Evolutionary conservation across 2,329 filamentous ascomycete genomes (phyloP).

Genomic region (Sodiomyces alkalinus): DNA sequence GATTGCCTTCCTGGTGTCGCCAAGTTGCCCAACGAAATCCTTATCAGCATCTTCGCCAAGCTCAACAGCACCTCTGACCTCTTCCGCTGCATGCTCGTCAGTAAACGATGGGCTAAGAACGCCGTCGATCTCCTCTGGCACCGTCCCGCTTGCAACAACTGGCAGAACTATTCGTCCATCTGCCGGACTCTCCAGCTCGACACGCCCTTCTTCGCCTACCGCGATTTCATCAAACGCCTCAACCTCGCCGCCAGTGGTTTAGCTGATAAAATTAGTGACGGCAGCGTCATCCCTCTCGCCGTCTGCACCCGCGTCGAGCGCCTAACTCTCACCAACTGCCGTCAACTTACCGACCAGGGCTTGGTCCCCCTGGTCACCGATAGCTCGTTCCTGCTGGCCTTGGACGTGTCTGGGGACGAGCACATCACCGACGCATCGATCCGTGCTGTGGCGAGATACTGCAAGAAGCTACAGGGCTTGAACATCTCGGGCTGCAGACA

Average conservation of each 20-base stretch:
- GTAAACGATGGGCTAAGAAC: conserved; percentile 82
- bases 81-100: conserved; percentile 84
- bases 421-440: conserved; percentile 75
- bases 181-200: conserved; percentile 59
- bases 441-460: conserved; percentile 63
- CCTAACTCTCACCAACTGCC: conserved; percentile 82
- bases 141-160: conserved; percentile 77
- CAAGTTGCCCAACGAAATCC: conserved; percentile 80
- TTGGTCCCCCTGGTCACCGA: conserved; percentile 65
- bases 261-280: conserved; percentile 64
- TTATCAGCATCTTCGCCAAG: conserved; percentile 84
- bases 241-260: conserved; percentile 61
- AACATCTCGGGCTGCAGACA: conserved; percentile 80
- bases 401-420: conserved; percentile 78
- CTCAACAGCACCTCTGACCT: conserved; percentile 63
- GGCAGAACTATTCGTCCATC: conserved; percentile 66
- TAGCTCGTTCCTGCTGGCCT: conserved; percentile 67
- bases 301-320: conserved; percentile 86
- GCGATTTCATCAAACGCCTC: conserved; percentile 77
- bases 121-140: conserved; percentile 92
- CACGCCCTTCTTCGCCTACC: conserved; percentile 76
- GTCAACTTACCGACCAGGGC: conserved; percentile 68
- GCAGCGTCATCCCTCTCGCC: conserved; percentile 67
- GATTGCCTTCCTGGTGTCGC: conserved; percentile 65
- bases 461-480: conserved; percentile 72